Percentiles rank a stretch among this genome's conserved stretches.
Evolutionary conservation across 768 basidiomycete genomes (phyloP).

Genomic region (Boletus vinaceobasis): DNA sequence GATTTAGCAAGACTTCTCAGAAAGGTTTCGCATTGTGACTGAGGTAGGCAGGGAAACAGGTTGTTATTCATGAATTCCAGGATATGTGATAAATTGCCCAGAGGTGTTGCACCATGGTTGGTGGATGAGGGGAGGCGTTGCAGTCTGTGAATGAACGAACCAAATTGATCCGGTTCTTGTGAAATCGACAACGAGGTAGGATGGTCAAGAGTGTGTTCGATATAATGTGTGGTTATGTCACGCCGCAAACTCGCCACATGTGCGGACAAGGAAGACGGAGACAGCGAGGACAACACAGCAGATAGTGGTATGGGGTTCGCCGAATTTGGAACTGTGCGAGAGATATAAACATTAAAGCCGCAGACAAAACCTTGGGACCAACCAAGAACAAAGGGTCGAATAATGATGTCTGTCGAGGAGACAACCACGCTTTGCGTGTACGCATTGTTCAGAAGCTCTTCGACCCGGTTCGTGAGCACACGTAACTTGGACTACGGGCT

Average conservation of each 20-base stretch:
- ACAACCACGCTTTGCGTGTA: constrained; percentile 58
- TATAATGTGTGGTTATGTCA: constrained; percentile 56
- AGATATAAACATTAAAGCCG: constrained; percentile 1
- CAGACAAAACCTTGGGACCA: constrained; percentile 32
- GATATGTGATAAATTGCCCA: constrained; percentile 54
- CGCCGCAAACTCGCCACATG: constrained; percentile 63
- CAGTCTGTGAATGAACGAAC: constrained; percentile 43
- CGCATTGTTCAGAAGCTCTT: constrained; percentile 71
- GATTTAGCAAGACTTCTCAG: constrained; percentile 59
- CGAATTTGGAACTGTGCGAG: constrained; percentile 54
- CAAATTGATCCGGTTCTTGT: constrained; percentile 32
- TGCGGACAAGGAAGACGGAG: constrained; percentile 48
- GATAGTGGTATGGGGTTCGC: constrained; percentile 48
- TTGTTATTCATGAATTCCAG: constrained; percentile 61
- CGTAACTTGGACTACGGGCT: constrained; percentile 49
- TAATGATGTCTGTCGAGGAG: constrained; percentile 45
- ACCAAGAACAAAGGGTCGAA: constrained; percentile 52
- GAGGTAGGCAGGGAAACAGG: constrained; percentile 56
- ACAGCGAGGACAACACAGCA: constrained; percentile 57
- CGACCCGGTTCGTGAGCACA: constrained; percentile 52
- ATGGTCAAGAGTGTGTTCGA: constrained; percentile 56
- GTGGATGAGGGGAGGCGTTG: constrained; percentile 44
- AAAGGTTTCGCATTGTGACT: constrained; percentile 43
- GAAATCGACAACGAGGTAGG: constrained; percentile 42
- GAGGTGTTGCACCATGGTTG: constrained; percentile 33